Evolutionary conservation across 1,284 basidiomycete genomes (phyloP), one percentile per base, ranked within the genome.

Genomic region (Apiotrichum porosum): DNA sequence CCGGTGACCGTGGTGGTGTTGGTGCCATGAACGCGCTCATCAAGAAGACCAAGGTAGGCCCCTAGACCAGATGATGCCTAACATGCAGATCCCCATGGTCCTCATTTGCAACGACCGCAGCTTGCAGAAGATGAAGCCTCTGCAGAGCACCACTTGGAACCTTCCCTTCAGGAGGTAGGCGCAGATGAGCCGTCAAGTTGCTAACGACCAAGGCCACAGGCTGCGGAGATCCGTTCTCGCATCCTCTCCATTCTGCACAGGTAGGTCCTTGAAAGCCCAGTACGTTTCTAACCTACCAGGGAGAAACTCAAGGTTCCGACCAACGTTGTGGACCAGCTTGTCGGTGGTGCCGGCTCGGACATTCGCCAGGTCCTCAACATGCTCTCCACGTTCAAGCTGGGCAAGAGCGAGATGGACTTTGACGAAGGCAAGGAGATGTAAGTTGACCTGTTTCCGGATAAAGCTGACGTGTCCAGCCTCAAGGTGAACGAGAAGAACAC

Each of bases 321-420:
- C 1, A 89, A 89, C 51, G 94, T 94, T 31, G 77, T 98, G 39
- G 94, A 97, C 63, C 88, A 95, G 67, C 84, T 98, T 23, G 82
- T 98, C 52, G 75, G 78, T 9, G 87, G 93, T 6, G 81, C 91
- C 10, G 88, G 95, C 61, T 92, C 90, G 3, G 94, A 98, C 71
- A 94, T 98, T 51, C 86, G 94, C 6, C 90, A 94, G 65, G 88
- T 98, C 6, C 77, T 97, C 57, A 98, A 97, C 68, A 97, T 98
- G 91, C 78, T 98, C 6, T 94, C 93, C 10, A 97, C 93, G 0
- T 98, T 90, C 88, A 90, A 85, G 66, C 74, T 92, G 19, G 85
- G 85, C 14, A 85, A 79, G 61, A 83, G 78, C 47, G 79, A 81
- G 3, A 89, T 95, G 84, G 79, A 84, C 58, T 95, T 89, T 69